These are phyloP conservation scores for Neurospora tetraspora DNA, from an alignment of 495 filamentous ascomycete genomes.

Conservation along the genomic window DNA sequence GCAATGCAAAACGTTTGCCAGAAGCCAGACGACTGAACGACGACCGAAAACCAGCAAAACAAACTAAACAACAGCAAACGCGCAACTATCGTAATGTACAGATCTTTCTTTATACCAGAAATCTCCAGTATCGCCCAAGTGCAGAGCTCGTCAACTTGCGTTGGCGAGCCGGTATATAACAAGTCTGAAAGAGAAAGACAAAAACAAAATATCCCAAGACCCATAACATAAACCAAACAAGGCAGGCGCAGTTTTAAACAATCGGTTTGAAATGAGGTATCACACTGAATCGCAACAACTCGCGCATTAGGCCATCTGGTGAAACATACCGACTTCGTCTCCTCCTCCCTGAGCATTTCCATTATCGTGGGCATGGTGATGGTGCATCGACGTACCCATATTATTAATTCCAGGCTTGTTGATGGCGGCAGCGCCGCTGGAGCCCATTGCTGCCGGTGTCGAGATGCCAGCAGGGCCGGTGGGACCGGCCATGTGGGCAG, in stretches of 20 bases:
- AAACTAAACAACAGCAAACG: constrained; percentile 29
- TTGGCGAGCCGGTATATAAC: constrained; percentile 39
- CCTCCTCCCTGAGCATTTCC: constrained; percentile 55
- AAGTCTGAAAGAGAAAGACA: constrained; percentile 21
- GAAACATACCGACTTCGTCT: constrained; percentile 95
- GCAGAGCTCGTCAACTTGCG: constrained; percentile 18
- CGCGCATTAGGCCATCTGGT: constrained; percentile 55
- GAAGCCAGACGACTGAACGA: constrained; percentile 29
- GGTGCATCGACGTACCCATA: constrained; percentile 49
- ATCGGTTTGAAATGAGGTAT: constrained; percentile 33
- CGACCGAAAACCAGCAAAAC: constrained; percentile 30
- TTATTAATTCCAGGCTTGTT: constrained; percentile 47
- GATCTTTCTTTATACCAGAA: constrained; percentile 31
- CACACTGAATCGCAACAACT: constrained; percentile 42
- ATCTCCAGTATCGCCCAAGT: constrained; percentile 26
- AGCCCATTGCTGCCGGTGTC: constrained; percentile 35
- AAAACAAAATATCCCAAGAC: constrained; percentile 7
- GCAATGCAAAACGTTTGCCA: constrained; percentile 23
- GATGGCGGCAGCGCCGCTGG: constrained; percentile 36
- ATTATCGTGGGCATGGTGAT: constrained; percentile 69
- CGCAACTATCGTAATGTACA: constrained; percentile 31
- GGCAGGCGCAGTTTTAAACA: constrained; percentile 14
- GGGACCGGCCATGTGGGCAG: constrained; percentile 39
- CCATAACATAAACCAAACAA: constrained; percentile 18
- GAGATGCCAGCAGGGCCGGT: constrained; percentile 45